Conservation (phyloP, 495 filamentous ascomycete genomes). For the Friedmanniomyces simplex region DNA sequence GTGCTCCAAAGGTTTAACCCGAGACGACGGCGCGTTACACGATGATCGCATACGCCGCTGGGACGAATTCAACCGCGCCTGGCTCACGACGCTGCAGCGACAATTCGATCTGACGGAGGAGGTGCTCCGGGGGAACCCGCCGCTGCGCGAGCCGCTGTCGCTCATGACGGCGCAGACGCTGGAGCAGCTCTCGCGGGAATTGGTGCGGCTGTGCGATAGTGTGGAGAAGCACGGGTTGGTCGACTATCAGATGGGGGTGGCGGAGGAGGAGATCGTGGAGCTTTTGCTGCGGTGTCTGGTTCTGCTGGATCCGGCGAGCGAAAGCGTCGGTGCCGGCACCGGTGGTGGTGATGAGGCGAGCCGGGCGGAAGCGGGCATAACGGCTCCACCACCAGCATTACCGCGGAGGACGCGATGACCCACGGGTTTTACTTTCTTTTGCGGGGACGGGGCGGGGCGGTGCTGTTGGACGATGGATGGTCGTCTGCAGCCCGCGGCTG, state of each 20-base stretch:
- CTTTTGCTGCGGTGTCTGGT: slow-evolving; percentile 37
- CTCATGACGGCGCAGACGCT: slow-evolving; percentile 59
- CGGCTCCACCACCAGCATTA: background rate
- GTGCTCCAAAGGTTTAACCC: slow-evolving; percentile 46
- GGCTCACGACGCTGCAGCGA: slow-evolving; percentile 76
- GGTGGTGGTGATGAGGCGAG: too few relatives aligned
- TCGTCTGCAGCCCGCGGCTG: background rate
- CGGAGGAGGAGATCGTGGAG: slow-evolving; percentile 83
- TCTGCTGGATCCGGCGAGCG: background rate
- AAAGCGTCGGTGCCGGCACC: background rate
- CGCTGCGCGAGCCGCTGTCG: slow-evolving; percentile 49
- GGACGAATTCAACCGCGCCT: slow-evolving; percentile 91
- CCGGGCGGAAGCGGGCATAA: too few relatives aligned
- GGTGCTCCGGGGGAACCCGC: slow-evolving; percentile 47
- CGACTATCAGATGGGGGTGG: slow-evolving; percentile 94
- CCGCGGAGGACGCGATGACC: background rate
- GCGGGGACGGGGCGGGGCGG: too few relatives aligned
- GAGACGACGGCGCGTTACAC: slow-evolving; percentile 65
- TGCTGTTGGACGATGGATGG: background rate
- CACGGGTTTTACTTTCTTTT: too few relatives aligned
- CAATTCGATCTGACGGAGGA: slow-evolving; percentile 67
- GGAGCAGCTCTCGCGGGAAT: slow-evolving; percentile 67
- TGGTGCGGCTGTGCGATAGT: slow-evolving; percentile 72
- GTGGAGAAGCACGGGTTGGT: slow-evolving; percentile 84
- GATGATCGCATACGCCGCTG: slow-evolving; percentile 68